Evolutionary conservation across 345 rosid genomes (phyloP).

Genomic region (Physaria fendleri): DNA sequence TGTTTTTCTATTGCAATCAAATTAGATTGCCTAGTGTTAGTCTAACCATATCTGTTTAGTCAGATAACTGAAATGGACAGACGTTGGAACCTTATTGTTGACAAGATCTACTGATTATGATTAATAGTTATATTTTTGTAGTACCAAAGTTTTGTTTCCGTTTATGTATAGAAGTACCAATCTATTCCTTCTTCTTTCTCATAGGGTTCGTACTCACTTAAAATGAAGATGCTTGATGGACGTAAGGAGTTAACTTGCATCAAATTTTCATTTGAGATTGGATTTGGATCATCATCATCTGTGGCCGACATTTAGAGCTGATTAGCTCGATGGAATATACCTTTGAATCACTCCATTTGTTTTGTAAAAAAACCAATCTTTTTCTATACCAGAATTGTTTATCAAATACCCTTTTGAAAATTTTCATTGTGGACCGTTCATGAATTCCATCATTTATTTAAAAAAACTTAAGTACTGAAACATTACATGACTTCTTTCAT

Average conservation of each 20-base stretch:
- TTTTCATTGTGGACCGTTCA: not conserved
- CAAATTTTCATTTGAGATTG: constrained; percentile 60
- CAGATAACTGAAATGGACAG: not conserved
- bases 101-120: not conserved
- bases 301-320: constrained; percentile 46
- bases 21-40: not conserved
- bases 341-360: not conserved
- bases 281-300: constrained; percentile 54
- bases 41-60: not conserved
- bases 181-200: not conserved
- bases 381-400: not conserved
- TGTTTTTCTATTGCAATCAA: not conserved
- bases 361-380: constrained; percentile 5
- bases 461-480: not conserved
- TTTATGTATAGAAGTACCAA: not conserved
- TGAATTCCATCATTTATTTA: not conserved
- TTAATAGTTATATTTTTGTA: not conserved
- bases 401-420: not conserved
- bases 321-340: not conserved
- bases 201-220: constrained; percentile 84
- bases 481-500: constrained; percentile 52
- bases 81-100: not conserved
- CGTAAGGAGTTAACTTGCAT: constrained; percentile 67
- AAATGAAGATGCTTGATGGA: constrained; percentile 73
- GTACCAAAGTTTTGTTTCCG: not conserved